Conservation (phyloP, 2,329 filamentous ascomycete genomes). For the Aspergillus brasiliensis region DNA sequence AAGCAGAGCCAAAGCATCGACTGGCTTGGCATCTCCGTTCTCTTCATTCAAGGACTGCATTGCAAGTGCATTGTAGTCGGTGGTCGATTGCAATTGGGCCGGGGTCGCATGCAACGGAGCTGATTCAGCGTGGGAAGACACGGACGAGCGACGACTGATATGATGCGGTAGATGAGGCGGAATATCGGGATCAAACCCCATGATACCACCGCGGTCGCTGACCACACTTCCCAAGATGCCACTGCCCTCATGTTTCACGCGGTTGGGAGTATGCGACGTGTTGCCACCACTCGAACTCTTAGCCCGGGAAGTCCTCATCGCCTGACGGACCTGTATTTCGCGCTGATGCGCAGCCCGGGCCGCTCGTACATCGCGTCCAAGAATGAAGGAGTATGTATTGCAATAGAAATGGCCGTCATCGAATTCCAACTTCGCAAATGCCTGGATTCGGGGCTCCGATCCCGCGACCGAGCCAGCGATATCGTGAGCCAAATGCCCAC, state of each 20-base stretch:
- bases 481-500: constrained; percentile 29
- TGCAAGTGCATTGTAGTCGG: constrained; percentile 51
- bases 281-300: constrained; percentile 52
- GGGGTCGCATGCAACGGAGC: constrained; percentile 40
- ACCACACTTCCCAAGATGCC: constrained; percentile 54
- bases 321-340: constrained; percentile 46
- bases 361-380: constrained; percentile 63
- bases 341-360: constrained; percentile 50
- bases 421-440: constrained; percentile 66
- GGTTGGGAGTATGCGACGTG: constrained; percentile 47
- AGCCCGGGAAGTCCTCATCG: constrained; percentile 41
- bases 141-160: constrained; percentile 52
- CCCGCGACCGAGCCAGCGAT: constrained; percentile 40
- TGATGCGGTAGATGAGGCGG: constrained; percentile 43
- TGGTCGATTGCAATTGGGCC: constrained; percentile 40
- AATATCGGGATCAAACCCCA: constrained; percentile 50
- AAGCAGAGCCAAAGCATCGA: constrained; percentile 50
- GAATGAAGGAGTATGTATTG: constrained; percentile 62
- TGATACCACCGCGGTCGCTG: constrained; percentile 59
- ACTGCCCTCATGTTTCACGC: constrained; percentile 47
- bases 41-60: constrained; percentile 46
- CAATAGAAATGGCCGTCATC: constrained; percentile 68
- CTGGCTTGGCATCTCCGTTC: constrained; percentile 41
- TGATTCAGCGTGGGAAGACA: constrained; percentile 49
- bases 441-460: constrained; percentile 54